Evolutionary conservation across 78 protist species (phyloP), one percentile per base, ranked within the genome.

Genomic region (Chrysochromulina parva): DNA sequence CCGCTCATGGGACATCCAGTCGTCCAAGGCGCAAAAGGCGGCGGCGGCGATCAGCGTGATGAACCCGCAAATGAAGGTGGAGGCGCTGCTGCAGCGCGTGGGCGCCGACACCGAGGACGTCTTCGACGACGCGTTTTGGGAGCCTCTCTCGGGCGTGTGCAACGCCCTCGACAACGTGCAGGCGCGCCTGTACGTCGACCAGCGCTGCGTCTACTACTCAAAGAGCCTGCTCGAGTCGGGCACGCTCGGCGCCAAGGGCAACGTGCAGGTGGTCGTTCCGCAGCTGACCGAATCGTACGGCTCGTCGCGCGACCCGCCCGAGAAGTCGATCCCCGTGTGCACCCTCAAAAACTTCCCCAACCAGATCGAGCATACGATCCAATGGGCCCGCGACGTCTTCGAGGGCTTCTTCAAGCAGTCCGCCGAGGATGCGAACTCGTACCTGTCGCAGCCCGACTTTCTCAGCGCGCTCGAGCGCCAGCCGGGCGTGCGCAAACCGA

Each of bases 71-170:
- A 0, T 97, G 69, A 59, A 95, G 60, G 92, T 98, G 91, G 52
- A 84, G n/a, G 48, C 98, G 28, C 69, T 62, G 66, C 69, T 19
- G 52, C 48, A 86, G 50, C 90, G 96, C 38, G 98, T 98, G 24
- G 98, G 98, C 11, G 80, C 93, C 59, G 98, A 97, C 73, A 96
- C 99, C 54, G 99, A 98, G 94, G 94, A 69, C 47, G 26, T 95
- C 47, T 99, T 93, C 96, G 88, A 88, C 74, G 99, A 98, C 67
- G 94, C 58, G 10, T 99, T 99, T 88, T 98, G 94, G 95, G 73
- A 58, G 28, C 0, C 54, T 38, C 96, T 98, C 62, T 66, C 88
- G 60, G 91, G 91, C 26, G 93, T 96, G 9, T 67, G 84, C 85
- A 96, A 92, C 38, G 97, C 96, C 1, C 97, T 96, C 24, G 97